phyloP scores from a whole-genome alignment of 768 basidiomycete genomes.

The Boletales sp. region DNA sequence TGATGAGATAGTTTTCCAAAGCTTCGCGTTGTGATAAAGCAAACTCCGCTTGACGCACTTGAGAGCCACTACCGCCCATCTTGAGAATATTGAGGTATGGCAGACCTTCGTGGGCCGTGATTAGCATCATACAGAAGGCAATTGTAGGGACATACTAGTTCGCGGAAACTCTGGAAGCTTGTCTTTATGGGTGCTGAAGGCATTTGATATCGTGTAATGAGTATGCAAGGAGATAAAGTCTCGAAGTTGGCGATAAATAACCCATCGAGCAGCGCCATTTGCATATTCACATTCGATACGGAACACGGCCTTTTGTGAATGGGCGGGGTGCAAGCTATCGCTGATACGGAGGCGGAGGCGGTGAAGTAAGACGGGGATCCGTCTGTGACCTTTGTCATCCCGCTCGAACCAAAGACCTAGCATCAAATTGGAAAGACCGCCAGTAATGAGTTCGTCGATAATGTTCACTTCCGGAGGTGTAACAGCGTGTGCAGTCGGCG shows the following conservation, averaged over 20 bases:
- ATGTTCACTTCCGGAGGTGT: slow-evolving; percentile 63
- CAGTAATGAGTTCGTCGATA: slow-evolving; percentile 76
- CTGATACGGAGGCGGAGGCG: slow-evolving; percentile 80
- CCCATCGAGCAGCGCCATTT: slow-evolving; percentile 90
- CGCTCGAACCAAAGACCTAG: slow-evolving; percentile 81
- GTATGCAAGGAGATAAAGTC: slow-evolving; percentile 90
- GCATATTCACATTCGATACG: slow-evolving; percentile 96
- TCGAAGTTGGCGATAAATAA: slow-evolving; percentile 88
- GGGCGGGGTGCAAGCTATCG: slow-evolving; percentile 80
- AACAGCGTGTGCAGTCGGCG: slow-evolving; percentile 41
- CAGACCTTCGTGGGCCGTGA: slow-evolving; percentile 47
- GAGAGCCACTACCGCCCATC: slow-evolving; percentile 50
- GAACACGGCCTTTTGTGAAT: slow-evolving; percentile 75
- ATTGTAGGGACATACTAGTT: slow-evolving; percentile 48
- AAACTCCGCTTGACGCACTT: slow-evolving; percentile 67
- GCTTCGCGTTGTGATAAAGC: slow-evolving; percentile 78
- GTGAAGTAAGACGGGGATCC: slow-evolving; percentile 75
- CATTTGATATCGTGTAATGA: slow-evolving; percentile 85
- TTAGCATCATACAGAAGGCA: background rate
- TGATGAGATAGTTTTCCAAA: slow-evolving; percentile 84
- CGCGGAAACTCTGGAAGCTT: slow-evolving; percentile 90
- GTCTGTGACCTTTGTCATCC: slow-evolving; percentile 80
- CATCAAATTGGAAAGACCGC: slow-evolving; percentile 77
- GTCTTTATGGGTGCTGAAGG: slow-evolving; percentile 66
- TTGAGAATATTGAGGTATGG: slow-evolving; percentile 88